Conservation (phyloP, 2,329 filamentous ascomycete species). For the Claviceps sp. region DNA sequence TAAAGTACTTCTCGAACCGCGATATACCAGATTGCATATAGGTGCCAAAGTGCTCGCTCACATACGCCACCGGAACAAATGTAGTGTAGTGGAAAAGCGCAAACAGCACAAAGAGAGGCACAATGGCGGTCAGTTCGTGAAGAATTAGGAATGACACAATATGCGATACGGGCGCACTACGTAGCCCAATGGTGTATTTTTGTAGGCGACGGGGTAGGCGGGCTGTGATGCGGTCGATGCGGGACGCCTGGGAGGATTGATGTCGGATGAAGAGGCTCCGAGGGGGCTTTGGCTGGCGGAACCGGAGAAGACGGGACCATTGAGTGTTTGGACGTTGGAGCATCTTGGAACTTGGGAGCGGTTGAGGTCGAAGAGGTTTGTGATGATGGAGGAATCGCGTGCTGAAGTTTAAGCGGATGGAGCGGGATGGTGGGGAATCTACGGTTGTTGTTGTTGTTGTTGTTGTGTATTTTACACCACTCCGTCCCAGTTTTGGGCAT, state of each 20-base stretch:
- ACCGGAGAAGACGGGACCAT: slow-evolving; percentile 11
- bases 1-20: slow-evolving; percentile 65
- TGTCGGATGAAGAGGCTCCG: slow-evolving; percentile 8
- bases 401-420: not conserved
- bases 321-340: slow-evolving; percentile 12
- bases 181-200: slow-evolving; percentile 55
- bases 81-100: slow-evolving; percentile 67
- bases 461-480: too few relatives aligned
- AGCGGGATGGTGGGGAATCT: not conserved
- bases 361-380: not conserved
- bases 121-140: slow-evolving; percentile 80
- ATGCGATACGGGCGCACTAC: slow-evolving; percentile 67
- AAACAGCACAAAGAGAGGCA: slow-evolving; percentile 64
- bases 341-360: slow-evolving; percentile 10
- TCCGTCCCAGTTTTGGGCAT: too few relatives aligned
- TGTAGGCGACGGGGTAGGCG: slow-evolving; percentile 54
- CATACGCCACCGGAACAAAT: slow-evolving; percentile 50
- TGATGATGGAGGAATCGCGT: not conserved
- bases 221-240: slow-evolving; percentile 31
- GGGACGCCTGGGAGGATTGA: slow-evolving; percentile 19
- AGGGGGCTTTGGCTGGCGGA: slow-evolving; percentile 4
- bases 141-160: slow-evolving; percentile 76
- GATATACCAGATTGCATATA: slow-evolving; percentile 50
- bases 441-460: too few relatives aligned
- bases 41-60: slow-evolving; percentile 34